A percentile compares a stretch with the other conserved stretches of the same genome.
Conservation (phyloP, 495 filamentous ascomycete species). For the Talaromyces nanjingensis region DNA sequence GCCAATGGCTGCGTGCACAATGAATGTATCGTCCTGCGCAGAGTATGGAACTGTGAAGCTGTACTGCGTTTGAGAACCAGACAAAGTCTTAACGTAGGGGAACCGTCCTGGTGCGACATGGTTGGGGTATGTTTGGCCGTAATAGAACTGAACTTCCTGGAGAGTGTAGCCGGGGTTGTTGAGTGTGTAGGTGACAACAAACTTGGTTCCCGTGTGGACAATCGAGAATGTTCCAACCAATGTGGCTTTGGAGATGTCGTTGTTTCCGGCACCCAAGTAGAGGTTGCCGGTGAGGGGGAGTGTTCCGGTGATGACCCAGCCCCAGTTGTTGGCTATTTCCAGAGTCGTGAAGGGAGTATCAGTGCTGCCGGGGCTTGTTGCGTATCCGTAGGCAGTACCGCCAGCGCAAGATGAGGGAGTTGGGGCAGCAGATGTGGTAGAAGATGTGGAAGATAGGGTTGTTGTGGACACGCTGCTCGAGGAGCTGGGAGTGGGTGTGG, state of each 20-base stretch:
- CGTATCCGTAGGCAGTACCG: slow-evolving; percentile 4
- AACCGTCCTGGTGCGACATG: neutral
- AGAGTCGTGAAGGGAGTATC: neutral
- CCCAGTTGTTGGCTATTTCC: neutral
- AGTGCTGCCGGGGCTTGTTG: neutral
- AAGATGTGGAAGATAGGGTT: neutral
- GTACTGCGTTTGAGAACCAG: neutral
- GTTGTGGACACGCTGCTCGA: neutral
- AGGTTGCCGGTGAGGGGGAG: neutral
- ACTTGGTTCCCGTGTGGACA: neutral
- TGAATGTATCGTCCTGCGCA: neutral
- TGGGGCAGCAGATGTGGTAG: neutral
- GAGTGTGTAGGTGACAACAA: neutral
- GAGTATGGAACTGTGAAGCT: neutral
- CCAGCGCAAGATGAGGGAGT: neutral
- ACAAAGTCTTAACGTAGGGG: neutral
- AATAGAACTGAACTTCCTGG: neutral
- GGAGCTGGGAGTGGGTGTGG: neutral
- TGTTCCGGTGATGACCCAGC: neutral
- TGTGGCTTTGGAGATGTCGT: slow-evolving; percentile 4
- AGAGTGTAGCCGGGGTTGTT: neutral
- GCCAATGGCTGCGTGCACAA: neutral
- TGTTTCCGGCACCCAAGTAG: slow-evolving; percentile 1
- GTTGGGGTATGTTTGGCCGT: neutral
- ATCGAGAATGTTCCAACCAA: neutral